A percentile compares a stretch with the other conserved stretches of the same genome.
Evolutionary conservation across 1,284 basidiomycete genomes (phyloP).

Genomic region (Xanthoconium separans): DNA sequence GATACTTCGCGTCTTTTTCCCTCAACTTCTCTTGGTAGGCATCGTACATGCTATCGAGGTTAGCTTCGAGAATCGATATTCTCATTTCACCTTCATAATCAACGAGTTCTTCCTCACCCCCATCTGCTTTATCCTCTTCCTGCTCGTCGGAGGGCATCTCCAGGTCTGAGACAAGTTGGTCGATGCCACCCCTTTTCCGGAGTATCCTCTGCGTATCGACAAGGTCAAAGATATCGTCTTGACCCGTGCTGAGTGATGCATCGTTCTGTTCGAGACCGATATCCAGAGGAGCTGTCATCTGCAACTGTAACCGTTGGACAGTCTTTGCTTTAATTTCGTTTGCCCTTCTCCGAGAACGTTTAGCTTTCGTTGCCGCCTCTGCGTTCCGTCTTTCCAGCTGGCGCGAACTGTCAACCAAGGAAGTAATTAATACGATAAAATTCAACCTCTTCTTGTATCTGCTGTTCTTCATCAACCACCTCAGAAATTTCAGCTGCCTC

Average conservation of each 20-base stretch:
- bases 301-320: slow-evolving; percentile 93
- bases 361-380: slow-evolving; percentile 71
- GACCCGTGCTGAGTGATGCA: slow-evolving; percentile 62
- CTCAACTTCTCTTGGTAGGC: slow-evolving; percentile 80
- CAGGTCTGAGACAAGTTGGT: slow-evolving; percentile 50
- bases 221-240: slow-evolving; percentile 88
- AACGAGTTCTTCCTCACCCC: slow-evolving; percentile 50
- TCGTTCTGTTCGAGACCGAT: slow-evolving; percentile 91
- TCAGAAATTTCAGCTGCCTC: slow-evolving; percentile 77
- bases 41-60: slow-evolving; percentile 89
- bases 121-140: slow-evolving; percentile 40
- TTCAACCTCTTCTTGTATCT: slow-evolving; percentile 84
- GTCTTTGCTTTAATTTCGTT: slow-evolving; percentile 91
- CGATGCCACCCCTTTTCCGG: slow-evolving; percentile 43
- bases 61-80: slow-evolving; percentile 71
- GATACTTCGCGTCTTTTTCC: slow-evolving; percentile 89
- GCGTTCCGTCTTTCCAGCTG: slow-evolving; percentile 85
- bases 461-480: slow-evolving; percentile 81
- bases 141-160: slow-evolving; percentile 40
- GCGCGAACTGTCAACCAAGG: slow-evolving; percentile 2
- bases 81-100: slow-evolving; percentile 69
- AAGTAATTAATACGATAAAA: background rate
- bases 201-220: slow-evolving; percentile 54
- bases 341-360: slow-evolving; percentile 81
- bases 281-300: slow-evolving; percentile 96